Conservation (phyloP, 2,329 filamentous ascomycete species). For the Penicillium griseofulvum region DNA sequence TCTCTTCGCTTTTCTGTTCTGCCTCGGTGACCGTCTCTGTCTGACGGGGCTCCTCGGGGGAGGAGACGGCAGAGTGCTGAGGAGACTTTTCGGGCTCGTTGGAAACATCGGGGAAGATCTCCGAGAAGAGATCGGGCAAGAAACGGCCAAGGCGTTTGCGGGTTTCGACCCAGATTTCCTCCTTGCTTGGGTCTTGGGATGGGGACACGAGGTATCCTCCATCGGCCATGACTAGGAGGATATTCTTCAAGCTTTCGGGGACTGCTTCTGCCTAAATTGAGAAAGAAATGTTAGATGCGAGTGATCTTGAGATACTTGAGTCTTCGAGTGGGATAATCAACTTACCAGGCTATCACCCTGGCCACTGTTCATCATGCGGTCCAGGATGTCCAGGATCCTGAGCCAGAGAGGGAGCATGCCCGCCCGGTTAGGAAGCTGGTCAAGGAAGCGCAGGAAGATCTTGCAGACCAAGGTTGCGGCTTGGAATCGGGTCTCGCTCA, state of each 20-base stretch:
- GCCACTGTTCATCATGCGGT: slow-evolving; percentile 92
- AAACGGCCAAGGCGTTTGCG: slow-evolving; percentile 60
- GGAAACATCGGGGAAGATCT: slow-evolving; percentile 53
- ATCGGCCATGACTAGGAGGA: slow-evolving; percentile 89
- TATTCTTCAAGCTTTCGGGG: slow-evolving; percentile 92
- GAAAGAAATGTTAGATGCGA: slow-evolving; percentile 4
- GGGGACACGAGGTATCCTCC: slow-evolving; percentile 79
- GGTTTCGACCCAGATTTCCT: slow-evolving; percentile 61
- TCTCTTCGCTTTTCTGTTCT: slow-evolving; percentile 14
- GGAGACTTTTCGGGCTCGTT: slow-evolving; percentile 22
- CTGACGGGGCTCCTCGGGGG: slow-evolving; percentile 19
- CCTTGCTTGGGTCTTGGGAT: slow-evolving; percentile 48
- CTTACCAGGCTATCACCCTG: slow-evolving; percentile 83
- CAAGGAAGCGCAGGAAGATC: slow-evolving; percentile 91
- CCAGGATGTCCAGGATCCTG: slow-evolving; percentile 89
- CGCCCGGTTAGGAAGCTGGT: slow-evolving; percentile 77
- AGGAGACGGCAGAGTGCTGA: slow-evolving; percentile 16
- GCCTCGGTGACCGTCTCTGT: slow-evolving; percentile 16
- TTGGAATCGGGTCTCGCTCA: slow-evolving; percentile 93
- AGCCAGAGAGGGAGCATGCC: slow-evolving; percentile 91
- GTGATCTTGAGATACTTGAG: background rate
- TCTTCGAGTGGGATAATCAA: slow-evolving; percentile 21
- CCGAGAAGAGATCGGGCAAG: slow-evolving; percentile 57
- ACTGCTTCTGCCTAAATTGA: slow-evolving; percentile 78
- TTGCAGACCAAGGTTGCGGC: slow-evolving; percentile 89